Evolutionary conservation across 176 grass and related monocot species (phyloP), one percentile per base, ranked within the genome.

Genomic region (Aegilops longissima): DNA sequence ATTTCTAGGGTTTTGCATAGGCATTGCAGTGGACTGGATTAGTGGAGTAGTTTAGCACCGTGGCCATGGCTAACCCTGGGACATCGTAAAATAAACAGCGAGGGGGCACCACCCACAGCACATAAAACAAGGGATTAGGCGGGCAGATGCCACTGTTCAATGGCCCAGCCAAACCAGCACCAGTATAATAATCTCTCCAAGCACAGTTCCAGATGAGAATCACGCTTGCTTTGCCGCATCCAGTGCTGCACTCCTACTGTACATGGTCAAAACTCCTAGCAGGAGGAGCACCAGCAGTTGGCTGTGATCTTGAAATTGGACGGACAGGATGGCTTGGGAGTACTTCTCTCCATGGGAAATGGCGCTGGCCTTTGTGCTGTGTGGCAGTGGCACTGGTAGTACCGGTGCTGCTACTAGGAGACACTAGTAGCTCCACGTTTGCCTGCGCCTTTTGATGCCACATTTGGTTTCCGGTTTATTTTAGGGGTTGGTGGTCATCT

Each of bases 91-190:
- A 29, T 91, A 91, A 73, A 64, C 88, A 85, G 66, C 44, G 66
- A 76, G 12, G 36, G 51, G 23, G 70, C 83, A 10, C 76, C 81
- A 77, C 66, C 85, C 84, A 92, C 30, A 65, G 82, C 90, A 87
- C 91, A 93, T 90, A 90, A 92, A 85, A 93, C 89, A 90, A 88
- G 80, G 59, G 67, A 64, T 84, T 70, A 87, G 64, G 49, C 90
- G 31, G 73, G 49, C 68, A 66, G 80, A 91, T 73, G 73, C 24
- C 80, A 78, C 80, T 64, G 90, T 82, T 89, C 72, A 86, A 85
- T 88, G 76, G 47, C 64, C 18, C 23, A 21, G 1, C 61, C 12
- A 59, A 12, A 31, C 29, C n/a, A 49, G 16, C 51, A 7, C 16
- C 16, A 27, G 1, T 44, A 11, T 27, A 16, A 71, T 85, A 69